These are phyloP conservation scores for Xylaria sp. DNA, from an alignment of 495 filamentous ascomycete species.

Conservation along the genomic window DNA sequence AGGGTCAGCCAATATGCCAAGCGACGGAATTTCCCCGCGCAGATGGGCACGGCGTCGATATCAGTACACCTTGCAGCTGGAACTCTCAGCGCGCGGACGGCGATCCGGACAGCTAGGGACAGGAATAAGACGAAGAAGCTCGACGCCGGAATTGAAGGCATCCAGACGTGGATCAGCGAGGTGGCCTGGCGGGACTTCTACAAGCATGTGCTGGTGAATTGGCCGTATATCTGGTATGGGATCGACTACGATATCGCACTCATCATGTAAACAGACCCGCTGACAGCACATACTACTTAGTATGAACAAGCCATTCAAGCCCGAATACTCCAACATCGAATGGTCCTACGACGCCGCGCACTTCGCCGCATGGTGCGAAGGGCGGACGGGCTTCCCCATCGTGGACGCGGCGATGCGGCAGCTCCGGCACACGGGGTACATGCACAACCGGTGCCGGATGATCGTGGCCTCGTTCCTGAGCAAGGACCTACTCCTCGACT, in stretches of 20 bases:
- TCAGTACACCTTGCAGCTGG: slow-evolving; percentile 82
- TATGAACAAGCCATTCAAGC: slow-evolving; percentile 95
- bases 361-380: slow-evolving; percentile 79
- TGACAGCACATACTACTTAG: slow-evolving; percentile 49
- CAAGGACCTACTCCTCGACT: slow-evolving; percentile 88
- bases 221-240: slow-evolving; percentile 84
- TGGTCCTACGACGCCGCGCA: slow-evolving; percentile 76
- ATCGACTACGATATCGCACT: neutral
- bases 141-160: slow-evolving; percentile 71
- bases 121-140: slow-evolving; percentile 73
- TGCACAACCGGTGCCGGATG: slow-evolving; percentile 94
- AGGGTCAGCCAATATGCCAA: slow-evolving; percentile 68
- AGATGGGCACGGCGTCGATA: slow-evolving; percentile 71
- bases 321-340: slow-evolving; percentile 79
- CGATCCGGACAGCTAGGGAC: slow-evolving; percentile 68
- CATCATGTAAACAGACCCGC: neutral
- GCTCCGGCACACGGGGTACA: slow-evolving; percentile 71
- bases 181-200: slow-evolving; percentile 95
- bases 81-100: slow-evolving; percentile 78
- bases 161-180: slow-evolving; percentile 82
- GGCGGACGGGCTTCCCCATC: slow-evolving; percentile 83
- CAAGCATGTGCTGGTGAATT: slow-evolving; percentile 83
- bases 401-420: slow-evolving; percentile 95
- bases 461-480: slow-evolving; percentile 84
- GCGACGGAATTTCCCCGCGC: slow-evolving; percentile 65